A percentile compares a stretch with the other conserved stretches of the same genome.
Conservation (phyloP, 345 rosid species). For the Cardamine resedifolia region DNA sequence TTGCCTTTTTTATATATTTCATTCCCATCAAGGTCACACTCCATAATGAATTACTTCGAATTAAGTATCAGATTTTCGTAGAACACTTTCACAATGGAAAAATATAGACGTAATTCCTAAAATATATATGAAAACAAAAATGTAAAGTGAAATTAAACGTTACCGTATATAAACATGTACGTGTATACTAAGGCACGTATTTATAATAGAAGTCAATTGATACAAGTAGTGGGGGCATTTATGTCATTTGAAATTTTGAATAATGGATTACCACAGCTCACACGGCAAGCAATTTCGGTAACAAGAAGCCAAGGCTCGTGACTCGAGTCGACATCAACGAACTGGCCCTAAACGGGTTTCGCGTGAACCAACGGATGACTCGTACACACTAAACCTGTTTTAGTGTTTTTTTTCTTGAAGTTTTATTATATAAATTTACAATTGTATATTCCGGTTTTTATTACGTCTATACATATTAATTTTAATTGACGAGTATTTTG, state of each 20-base stretch:
- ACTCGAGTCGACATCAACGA: not conserved
- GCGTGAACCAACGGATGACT: not conserved
- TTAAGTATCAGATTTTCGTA: not conserved
- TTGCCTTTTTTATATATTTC: not conserved
- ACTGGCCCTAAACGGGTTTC: not conserved
- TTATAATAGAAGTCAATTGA: not conserved
- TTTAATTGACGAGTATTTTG: not conserved
- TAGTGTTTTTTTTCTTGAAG: not conserved
- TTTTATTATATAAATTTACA: not conserved
- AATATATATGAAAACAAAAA: not conserved
- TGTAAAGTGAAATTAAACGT: not conserved
- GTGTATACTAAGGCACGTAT: not conserved
- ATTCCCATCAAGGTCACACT: not conserved
- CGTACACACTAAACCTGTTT: not conserved
- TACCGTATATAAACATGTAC: not conserved
- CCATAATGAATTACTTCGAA: not conserved
- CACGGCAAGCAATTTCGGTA: not conserved
- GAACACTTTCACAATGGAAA: not conserved
- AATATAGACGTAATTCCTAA: not conserved
- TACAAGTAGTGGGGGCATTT: not conserved
- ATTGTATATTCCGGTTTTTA: not conserved
- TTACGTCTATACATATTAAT: not conserved
- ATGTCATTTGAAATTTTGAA: not conserved
- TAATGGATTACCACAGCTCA: not conserved
- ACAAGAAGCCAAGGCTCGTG: constrained; percentile 1